Evolutionary conservation across 768 basidiomycete genomes (phyloP), one percentile per base, ranked within the genome.

Genomic region (Leucosporidium yakuticum): DNA sequence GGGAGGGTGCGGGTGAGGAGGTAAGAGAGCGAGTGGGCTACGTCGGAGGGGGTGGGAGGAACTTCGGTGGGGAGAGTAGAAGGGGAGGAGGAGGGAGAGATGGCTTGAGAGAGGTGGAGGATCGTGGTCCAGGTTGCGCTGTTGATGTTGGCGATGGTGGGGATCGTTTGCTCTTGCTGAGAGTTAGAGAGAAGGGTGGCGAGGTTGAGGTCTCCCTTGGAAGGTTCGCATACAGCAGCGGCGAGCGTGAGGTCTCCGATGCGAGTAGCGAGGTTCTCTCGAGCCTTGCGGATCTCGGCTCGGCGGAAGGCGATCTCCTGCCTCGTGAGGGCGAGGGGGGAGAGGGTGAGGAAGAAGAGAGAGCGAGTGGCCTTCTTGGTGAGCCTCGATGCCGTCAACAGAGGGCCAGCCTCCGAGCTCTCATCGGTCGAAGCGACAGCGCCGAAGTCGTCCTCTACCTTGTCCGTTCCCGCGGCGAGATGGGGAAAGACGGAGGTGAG

Each of bases 261-360:
- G 74, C 85, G 80, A 51, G 80, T 81, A 1, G 86, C 81, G 9
- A 85, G 82, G 70, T 85, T 82, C 73, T 93, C 84, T 19, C 90
- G 83, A 4, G 89, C 81, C 32, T 77, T 82, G 67, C 88, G 84
- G 21, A 92, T 81, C 56, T 83, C 81, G 54, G 79, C 80, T 21
- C 85, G 83, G 69, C 87, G 88, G 65, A 83, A 78, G 29, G 77
- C 78, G 74, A 88, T 88, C 77, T 93, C 91, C 64, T 88, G 85
- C 23, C 83, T 81, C 2, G 85, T 81, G 31, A 90, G 82, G 58
- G 83, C 81, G 34, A 89, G 77, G 0, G 90, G 90, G 12, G 70
- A 72, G n/a, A 76, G 69, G 2, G 71, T 65, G 27, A 75, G 27
- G 85, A 80, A 29, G 78, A 79, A 36, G 48, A 73, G 61, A 14